Evolutionary conservation across 2,329 filamentous ascomycete genomes (phyloP), one percentile per base, ranked within the genome.

Genomic region (Trichothecium sympodiale): DNA sequence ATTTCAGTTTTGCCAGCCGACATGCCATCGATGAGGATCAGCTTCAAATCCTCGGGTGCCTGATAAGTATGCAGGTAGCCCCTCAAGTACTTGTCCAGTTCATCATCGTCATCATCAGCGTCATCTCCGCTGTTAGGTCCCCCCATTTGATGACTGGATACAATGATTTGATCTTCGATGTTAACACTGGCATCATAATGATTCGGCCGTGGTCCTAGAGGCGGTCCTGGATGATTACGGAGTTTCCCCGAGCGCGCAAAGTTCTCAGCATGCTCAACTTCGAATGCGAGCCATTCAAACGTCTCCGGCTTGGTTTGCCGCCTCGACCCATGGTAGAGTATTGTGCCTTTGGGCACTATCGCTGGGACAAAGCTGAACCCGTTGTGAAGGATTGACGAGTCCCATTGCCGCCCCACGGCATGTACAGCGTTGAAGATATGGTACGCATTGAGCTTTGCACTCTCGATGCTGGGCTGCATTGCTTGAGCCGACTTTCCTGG

Each of bases 251-350:
- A 50, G 6, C 53, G 52, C 1, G 80, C 76, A 55, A 87, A 86
- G 3, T 63, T 50, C 43, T 80, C 63, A 1, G 81, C 77, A 54
- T 87, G 83, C 46, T 87, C 81, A 4, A 80, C 69, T 51, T 87
- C 82, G 48, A 86, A 87, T 0, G 83, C 82, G 2, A 87, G 61
- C 80, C 82, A 86, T 46, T 86, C 77, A 3, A 65, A 69, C 0
- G 64, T 68, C 3, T 56, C 53, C 0, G 82, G 65, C 0, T 64
- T 59, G 2, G 66, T 53, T 1, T 59, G 44, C 1, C 48, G 52
- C 8, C 44, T 44, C 0, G 65, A 67, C 10, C 83, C 82, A 49
- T 87, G 82, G 46, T 85, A 83, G 8, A 86, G 54, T 26, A 77
- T 58, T 0, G 75, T 80, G 3, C 75, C 79, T 14, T 62, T 60